Base-by-base conservation (phyloP, 2,329 filamentous ascomycete genomes). In the Sporothrix euskadiensis region DNA sequence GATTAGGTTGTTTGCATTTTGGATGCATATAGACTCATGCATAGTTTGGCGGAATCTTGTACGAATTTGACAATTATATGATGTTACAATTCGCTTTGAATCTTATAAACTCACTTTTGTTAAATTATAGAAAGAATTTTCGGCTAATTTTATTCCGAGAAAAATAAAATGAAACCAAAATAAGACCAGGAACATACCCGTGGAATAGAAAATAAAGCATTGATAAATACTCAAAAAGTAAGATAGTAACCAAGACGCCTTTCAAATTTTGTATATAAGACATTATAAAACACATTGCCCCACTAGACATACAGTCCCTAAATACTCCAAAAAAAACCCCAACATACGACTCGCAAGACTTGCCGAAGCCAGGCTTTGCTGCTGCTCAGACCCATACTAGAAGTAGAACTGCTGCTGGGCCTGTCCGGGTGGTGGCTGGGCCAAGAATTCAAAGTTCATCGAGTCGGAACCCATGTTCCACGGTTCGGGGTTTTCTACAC, bases 361-460 rank as follows among this genome's bases (percentile, higher is more conserved):
- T 19, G 16, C 32, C 3, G 14, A 35, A 19, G 1, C 4, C 12
- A 35, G 12, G 12, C 12, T 49, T 49, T 44, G 5, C 19, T 49
- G 44, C 44, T 49, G 44, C 44, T 49, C 56, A 59, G 8, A 16
- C 41, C 49, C n/a, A 4, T 39, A 3, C 22, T 80, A 89, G 76
- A 88, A 89, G 77, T 89, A 89, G 76, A 87, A 89, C 73, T 85
- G 86, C 75, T 83, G 83, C 56, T 85, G 84, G 19, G 86, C 84
- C 75, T 89, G 87, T 4, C 88, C 88, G 0, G 88, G 87, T 5
- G 87, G 87, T 9, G 87, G 86, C 76, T 89, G 88, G 0, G 88
- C 86, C 73, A 88, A 79, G 75, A 90, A 89, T 77, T 89, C 88
- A 79, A 89, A 89, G 78, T 85, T 89, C 83, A 89, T 85, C 47